A percentile compares a stretch with the other conserved stretches of the same genome.
phyloP scores from a whole-genome alignment of 441 rosid species.

The Arabidopsis hybrid region DNA sequence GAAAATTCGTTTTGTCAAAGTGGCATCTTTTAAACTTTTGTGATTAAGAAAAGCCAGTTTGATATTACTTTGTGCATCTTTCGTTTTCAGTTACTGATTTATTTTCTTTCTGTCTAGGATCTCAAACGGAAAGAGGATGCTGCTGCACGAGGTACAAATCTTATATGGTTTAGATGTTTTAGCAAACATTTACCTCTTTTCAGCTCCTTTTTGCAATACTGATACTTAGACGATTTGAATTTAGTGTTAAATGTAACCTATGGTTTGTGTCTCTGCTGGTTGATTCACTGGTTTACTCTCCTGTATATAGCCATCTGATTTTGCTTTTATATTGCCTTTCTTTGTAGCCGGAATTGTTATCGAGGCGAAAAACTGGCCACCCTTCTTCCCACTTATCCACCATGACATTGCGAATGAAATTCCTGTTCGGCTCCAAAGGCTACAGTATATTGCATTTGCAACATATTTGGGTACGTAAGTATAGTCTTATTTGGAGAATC shows the following conservation, averaged over 20 bases:
- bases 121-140: constrained; percentile 86
- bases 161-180: constrained; percentile 16
- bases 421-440: constrained; percentile 79
- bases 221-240: constrained; percentile 1
- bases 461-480: constrained; percentile 70
- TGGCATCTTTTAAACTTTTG: neutral
- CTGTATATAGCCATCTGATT: neutral
- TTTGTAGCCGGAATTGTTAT: constrained; percentile 84
- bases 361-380: constrained; percentile 95
- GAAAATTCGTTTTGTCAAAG: neutral
- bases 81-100: neutral
- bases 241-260: neutral
- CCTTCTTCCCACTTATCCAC: constrained; percentile 90
- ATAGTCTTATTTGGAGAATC: neutral
- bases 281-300: neutral
- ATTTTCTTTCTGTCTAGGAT: constrained; percentile 56
- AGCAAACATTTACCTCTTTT: constrained; percentile 1
- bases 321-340: constrained; percentile 17
- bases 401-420: constrained; percentile 94
- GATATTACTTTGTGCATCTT: neutral
- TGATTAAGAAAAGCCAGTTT: neutral
- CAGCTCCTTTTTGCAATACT: neutral
- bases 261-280: neutral
- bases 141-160: constrained; percentile 71
- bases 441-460: constrained; percentile 85